phyloP scores from a whole-genome alignment of 1,284 basidiomycete species.

The Vanrija sp. region DNA sequence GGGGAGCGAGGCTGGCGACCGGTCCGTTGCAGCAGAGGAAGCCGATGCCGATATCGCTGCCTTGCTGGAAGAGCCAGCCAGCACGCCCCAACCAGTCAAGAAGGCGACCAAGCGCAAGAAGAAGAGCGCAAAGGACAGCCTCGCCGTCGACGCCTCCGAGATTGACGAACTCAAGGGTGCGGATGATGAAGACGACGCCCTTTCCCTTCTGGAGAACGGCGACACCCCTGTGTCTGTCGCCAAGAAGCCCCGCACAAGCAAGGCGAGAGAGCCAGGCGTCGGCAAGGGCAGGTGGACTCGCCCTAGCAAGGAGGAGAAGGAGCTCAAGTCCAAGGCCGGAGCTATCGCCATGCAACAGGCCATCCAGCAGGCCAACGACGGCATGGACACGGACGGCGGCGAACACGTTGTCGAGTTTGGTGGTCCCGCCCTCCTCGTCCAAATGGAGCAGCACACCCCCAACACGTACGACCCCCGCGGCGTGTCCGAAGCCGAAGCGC shows the following conservation, averaged over 20 bases:
- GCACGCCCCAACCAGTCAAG: background rate
- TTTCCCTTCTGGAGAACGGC: slow-evolving; percentile 17
- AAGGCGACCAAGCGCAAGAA: slow-evolving; percentile 11
- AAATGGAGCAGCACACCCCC: slow-evolving; percentile 16
- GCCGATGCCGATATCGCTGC: slow-evolving; percentile 44
- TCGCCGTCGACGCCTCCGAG: slow-evolving; percentile 10
- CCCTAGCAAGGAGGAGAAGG: slow-evolving; percentile 29
- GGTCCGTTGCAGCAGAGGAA: slow-evolving; percentile 22
- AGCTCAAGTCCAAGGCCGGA: slow-evolving; percentile 22
- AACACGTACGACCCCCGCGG: slow-evolving; percentile 38
- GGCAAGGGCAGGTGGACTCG: slow-evolving; percentile 40
- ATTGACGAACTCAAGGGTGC: slow-evolving; percentile 8
- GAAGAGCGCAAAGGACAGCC: slow-evolving; percentile 12
- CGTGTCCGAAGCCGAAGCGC: slow-evolving; percentile 38
- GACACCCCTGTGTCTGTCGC: slow-evolving; percentile 7
- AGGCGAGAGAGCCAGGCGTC: slow-evolving; percentile 36
- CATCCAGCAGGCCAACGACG: background rate
- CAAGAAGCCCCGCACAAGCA: slow-evolving; percentile 21
- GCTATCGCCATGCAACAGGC: slow-evolving; percentile 7
- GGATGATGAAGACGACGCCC: slow-evolving; percentile 14
- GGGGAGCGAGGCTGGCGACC: slow-evolving; percentile 24
- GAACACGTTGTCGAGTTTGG: no score
- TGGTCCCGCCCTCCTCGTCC: no score
- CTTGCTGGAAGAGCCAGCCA: slow-evolving; percentile 21
- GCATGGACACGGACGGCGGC: no score